Percentiles rank a stretch among this genome's conserved stretches.
These are phyloP conservation scores for Fragaria ananassa DNA, from an alignment of 306 rosid species.

Conservation along the genomic window DNA sequence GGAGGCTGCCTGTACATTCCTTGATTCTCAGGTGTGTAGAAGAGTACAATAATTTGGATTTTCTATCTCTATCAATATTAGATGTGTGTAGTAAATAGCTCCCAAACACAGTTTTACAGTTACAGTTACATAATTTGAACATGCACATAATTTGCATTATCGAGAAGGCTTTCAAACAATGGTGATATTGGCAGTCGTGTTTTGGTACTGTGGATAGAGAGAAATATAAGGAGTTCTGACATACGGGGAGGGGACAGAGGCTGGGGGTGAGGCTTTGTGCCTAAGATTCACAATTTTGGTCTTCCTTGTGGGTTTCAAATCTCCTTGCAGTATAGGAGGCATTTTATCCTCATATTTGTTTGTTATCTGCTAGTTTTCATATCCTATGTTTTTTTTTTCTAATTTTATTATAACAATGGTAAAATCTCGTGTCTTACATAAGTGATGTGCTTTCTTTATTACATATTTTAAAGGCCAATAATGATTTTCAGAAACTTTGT, in stretches of 20 bases:
- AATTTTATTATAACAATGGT: not conserved
- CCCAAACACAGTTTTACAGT: too few relatives aligned
- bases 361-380: not conserved
- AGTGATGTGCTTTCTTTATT: not conserved
- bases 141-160: not conserved
- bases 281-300: not conserved
- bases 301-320: not conserved
- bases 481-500: not conserved
- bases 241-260: not conserved
- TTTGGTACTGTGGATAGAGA: not conserved
- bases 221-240: not conserved
- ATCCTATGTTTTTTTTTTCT: not conserved
- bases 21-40: slow-evolving; percentile 85
- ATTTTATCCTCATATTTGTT: not conserved
- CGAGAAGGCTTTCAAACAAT: not conserved
- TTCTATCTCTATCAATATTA: not conserved
- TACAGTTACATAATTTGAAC: too few relatives aligned
- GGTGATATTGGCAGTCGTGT: not conserved
- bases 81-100: too few relatives aligned
- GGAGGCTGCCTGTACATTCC: slow-evolving; percentile 96
- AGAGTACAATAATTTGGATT: slow-evolving; percentile 18
- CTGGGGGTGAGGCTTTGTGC: not conserved
- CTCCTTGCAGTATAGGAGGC: not conserved
- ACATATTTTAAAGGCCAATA: not conserved
- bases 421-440: not conserved